These are phyloP conservation scores for Emergomyces orientalis DNA, from an alignment of 2,329 filamentous ascomycete genomes.

Conservation along the genomic window DNA sequence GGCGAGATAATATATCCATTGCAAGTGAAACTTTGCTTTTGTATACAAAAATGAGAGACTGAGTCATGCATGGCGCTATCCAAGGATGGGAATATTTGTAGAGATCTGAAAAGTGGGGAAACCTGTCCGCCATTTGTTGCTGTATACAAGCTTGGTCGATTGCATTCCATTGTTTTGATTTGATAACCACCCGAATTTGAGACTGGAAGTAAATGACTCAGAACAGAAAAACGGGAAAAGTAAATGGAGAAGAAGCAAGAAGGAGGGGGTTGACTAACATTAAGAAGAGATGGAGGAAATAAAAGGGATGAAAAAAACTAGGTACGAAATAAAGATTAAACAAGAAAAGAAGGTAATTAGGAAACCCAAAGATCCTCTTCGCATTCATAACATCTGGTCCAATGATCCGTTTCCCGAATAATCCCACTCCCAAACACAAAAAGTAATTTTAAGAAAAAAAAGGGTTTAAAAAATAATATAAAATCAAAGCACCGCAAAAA, in stretches of 20 bases:
- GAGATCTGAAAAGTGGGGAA: neutral
- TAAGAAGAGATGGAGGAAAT: conserved; percentile 1
- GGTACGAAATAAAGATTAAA: conserved; percentile 16
- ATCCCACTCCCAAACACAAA: conserved; percentile 6
- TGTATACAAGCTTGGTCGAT: neutral
- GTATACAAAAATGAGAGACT: neutral
- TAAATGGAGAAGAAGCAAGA: conserved; percentile 1
- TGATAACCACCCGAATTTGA: conserved; percentile 3
- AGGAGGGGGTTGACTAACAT: neutral
- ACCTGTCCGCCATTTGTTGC: neutral
- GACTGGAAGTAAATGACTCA: neutral
- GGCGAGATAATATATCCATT: neutral
- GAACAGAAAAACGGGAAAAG: neutral
- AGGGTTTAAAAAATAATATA: neutral
- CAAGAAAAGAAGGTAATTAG: conserved; percentile 13
- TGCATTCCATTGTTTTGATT: neutral
- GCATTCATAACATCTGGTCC: neutral
- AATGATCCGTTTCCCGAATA: conserved; percentile 8
- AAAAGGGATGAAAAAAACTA: conserved; percentile 6
- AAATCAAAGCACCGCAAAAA: conserved; percentile 19
- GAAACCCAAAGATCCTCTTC: neutral
- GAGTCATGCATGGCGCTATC: neutral
- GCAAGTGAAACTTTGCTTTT: neutral
- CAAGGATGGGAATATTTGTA: neutral
- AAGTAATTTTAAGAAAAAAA: neutral